A percentile compares a stretch with the other conserved stretches of the same genome.
These are phyloP conservation scores for Heterobasidion annosum DNA, from an alignment of 1,284 basidiomycete genomes.

Conservation along the genomic window DNA sequence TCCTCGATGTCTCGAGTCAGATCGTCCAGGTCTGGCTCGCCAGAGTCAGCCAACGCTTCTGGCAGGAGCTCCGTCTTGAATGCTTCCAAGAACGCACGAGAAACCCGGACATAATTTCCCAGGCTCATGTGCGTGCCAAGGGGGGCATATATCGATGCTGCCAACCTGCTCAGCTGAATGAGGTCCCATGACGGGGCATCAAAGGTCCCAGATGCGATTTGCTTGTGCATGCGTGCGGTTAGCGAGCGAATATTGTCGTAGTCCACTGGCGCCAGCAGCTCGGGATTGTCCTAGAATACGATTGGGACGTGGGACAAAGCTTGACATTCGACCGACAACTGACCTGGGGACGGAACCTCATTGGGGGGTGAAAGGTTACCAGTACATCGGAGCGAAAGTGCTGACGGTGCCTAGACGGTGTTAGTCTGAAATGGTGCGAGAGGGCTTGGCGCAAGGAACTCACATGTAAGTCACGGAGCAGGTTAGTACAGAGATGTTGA, in stretches of 20 bases:
- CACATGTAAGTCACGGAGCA: slow-evolving; percentile 82
- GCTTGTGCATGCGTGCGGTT: slow-evolving; percentile 54
- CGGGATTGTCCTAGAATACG: slow-evolving; percentile 30
- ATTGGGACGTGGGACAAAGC: background rate
- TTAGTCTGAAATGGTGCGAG: slow-evolving; percentile 19
- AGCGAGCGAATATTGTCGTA: slow-evolving; percentile 49
- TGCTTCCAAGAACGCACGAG: slow-evolving; percentile 62
- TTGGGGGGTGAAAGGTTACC: slow-evolving; percentile 73
- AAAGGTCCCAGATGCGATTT: slow-evolving; percentile 68
- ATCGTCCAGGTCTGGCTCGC: background rate
- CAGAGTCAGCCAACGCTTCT: background rate
- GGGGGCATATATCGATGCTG: slow-evolving; percentile 73
- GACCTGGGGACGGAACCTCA: slow-evolving; percentile 59
- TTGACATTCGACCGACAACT: background rate
- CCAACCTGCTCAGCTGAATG: slow-evolving; percentile 65
- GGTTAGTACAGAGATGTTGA: slow-evolving; percentile 64
- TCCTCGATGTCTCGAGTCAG: slow-evolving; percentile 14
- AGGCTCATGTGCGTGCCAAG: slow-evolving; percentile 75
- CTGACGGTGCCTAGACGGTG: slow-evolving; percentile 39
- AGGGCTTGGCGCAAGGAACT: slow-evolving; percentile 20
- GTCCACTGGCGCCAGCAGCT: slow-evolving; percentile 61
- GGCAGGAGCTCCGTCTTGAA: slow-evolving; percentile 38
- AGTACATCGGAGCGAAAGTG: slow-evolving; percentile 82
- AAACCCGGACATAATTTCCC: slow-evolving; percentile 75
- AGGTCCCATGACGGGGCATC: slow-evolving; percentile 79